phyloP scores from a whole-genome alignment of 1,139 yeast species.

The Lodderomyces beijingensis region DNA sequence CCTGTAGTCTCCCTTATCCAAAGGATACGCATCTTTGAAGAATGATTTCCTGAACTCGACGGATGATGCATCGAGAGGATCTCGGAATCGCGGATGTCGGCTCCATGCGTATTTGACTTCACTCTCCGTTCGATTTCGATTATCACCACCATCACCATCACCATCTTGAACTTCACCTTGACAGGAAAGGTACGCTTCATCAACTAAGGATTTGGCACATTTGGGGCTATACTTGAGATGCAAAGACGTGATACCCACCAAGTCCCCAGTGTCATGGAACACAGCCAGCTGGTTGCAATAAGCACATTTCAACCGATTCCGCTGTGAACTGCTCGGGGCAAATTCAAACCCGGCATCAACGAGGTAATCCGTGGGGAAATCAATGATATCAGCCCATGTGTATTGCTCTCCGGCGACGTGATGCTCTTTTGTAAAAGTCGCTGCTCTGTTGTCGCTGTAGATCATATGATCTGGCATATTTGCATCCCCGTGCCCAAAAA shows the following conservation, averaged over 20 bases:
- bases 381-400: slow-evolving; percentile 14
- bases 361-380: slow-evolving; percentile 8
- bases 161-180: too few species aligned
- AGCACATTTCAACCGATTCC: slow-evolving; percentile 55
- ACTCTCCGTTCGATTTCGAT: too few species aligned
- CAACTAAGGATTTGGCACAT: slow-evolving; percentile 43
- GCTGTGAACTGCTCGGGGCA: slow-evolving; percentile 47
- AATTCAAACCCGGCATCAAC: slow-evolving; percentile 71
- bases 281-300: slow-evolving; percentile 51
- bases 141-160: too few species aligned
- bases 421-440: slow-evolving; percentile 15
- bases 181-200: slow-evolving; percentile 9
- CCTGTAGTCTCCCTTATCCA: slow-evolving; percentile 30
- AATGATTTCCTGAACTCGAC: slow-evolving; percentile 45
- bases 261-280: slow-evolving; percentile 24
- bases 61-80: slow-evolving; percentile 28
- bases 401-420: slow-evolving; percentile 12
- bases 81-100: slow-evolving; percentile 16
- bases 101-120: slow-evolving; percentile 9
- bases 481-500: slow-evolving; percentile 30
- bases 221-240: slow-evolving; percentile 45
- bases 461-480: slow-evolving; percentile 17
- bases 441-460: slow-evolving; percentile 15
- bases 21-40: slow-evolving; percentile 57
- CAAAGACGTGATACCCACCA: slow-evolving; percentile 30